Percentiles rank a stretch among this genome's conserved stretches.
phyloP scores from a whole-genome alignment of 768 basidiomycete genomes.

The Macrolepiota dolichaula region DNA sequence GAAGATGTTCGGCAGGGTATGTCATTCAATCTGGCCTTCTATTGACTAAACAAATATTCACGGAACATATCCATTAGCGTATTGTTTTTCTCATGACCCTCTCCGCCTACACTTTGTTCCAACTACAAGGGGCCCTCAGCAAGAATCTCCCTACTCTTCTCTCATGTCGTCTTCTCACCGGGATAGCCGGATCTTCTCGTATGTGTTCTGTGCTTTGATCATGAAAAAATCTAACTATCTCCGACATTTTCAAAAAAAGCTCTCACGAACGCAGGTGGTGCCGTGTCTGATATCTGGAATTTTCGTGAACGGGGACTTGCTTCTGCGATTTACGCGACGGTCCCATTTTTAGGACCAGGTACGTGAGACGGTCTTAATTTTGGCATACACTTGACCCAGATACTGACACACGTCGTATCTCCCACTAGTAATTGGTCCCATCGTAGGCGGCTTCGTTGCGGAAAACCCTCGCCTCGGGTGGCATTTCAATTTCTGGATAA shows the following conservation, averaged over 20 bases:
- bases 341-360: constrained; percentile 59
- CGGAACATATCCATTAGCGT: constrained; percentile 29
- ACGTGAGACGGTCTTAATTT: neutral
- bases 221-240: constrained; percentile 3
- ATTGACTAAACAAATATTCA: neutral
- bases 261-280: constrained; percentile 55
- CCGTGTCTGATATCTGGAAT: constrained; percentile 57
- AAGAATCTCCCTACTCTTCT: constrained; percentile 45
- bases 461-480: constrained; percentile 46
- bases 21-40: constrained; percentile 12
- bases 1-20: constrained; percentile 53
- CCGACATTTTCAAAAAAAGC: constrained; percentile 28
- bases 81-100: constrained; percentile 52
- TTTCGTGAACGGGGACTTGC: constrained; percentile 59
- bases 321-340: constrained; percentile 54
- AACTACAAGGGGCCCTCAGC: constrained; percentile 52
- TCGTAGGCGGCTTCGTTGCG: constrained; percentile 64
- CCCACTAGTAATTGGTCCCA: constrained; percentile 54
- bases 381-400: neutral
- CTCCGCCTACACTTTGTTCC: constrained; percentile 47
- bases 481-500: constrained; percentile 66
- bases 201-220: constrained; percentile 15
- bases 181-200: constrained; percentile 58
- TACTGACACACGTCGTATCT: neutral
- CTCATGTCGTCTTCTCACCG: constrained; percentile 51